Conservation (phyloP, 345 rosid species). For the Isatis tinctoria region DNA sequence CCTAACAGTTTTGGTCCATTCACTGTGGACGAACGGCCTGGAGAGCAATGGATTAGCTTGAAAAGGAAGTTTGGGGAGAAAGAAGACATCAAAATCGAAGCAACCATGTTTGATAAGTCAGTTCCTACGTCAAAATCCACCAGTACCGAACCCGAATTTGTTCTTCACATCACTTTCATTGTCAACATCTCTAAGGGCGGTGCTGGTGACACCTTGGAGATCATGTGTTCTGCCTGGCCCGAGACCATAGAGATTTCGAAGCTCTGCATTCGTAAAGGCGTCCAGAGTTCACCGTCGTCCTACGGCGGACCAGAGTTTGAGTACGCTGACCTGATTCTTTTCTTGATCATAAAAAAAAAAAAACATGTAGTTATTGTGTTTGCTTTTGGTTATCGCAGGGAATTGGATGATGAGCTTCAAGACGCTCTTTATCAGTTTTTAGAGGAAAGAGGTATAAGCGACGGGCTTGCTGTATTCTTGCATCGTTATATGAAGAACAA, state of each 20-base stretch:
- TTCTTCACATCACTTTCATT: constrained; percentile 62
- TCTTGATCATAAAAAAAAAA: not conserved
- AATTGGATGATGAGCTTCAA: constrained; percentile 75
- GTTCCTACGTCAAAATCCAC: constrained; percentile 41
- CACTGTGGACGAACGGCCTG: constrained; percentile 56
- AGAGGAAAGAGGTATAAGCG: constrained; percentile 65
- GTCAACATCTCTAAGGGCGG: constrained; percentile 62
- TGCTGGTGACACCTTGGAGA: constrained; percentile 50
- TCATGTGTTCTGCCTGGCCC: constrained; percentile 84
- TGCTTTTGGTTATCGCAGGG: constrained; percentile 49
- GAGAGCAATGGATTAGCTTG: constrained; percentile 91
- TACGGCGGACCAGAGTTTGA: constrained; percentile 74
- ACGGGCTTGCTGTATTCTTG: constrained; percentile 68
- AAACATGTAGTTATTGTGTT: constrained; percentile 1
- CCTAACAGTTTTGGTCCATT: constrained; percentile 45
- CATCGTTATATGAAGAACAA: constrained; percentile 74
- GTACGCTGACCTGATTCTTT: constrained; percentile 37
- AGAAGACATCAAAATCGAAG: constrained; percentile 77
- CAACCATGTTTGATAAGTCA: constrained; percentile 77
- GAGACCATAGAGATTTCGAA: constrained; percentile 57
- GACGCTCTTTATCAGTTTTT: constrained; percentile 57
- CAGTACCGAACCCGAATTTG: constrained; percentile 29
- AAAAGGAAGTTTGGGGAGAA: constrained; percentile 50
- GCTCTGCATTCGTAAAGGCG: constrained; percentile 41
- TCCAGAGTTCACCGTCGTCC: constrained; percentile 27